These are phyloP conservation scores for Avena eriantha DNA, from an alignment of 176 grass and related monocot genomes.

Conservation along the genomic window DNA sequence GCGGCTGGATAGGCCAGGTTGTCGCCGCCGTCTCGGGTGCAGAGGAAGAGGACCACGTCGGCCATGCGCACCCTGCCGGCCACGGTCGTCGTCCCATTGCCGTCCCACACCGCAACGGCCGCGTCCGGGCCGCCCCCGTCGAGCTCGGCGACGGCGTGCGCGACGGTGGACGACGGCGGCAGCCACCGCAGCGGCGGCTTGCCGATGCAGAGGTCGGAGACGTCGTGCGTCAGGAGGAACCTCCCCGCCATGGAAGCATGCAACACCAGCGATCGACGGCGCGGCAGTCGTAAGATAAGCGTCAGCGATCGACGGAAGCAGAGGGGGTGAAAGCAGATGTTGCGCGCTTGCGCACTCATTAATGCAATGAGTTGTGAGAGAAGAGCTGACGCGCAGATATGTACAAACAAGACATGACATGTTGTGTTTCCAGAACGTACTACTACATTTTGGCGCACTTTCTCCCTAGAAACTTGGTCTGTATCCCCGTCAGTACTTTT, in stretches of 20 bases:
- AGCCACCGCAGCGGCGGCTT: constrained; percentile 73
- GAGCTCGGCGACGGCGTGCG: constrained; percentile 48
- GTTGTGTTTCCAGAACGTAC: neutral
- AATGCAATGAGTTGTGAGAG: too few species aligned
- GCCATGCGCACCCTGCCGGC: constrained; percentile 56
- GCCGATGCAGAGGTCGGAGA: constrained; percentile 97
- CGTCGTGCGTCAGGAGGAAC: constrained; percentile 53
- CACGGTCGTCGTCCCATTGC: neutral
- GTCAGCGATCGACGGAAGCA: neutral
- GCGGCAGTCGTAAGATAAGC: neutral
- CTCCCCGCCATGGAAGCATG: constrained; percentile 55
- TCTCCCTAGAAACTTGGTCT: neutral
- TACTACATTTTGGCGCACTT: neutral
- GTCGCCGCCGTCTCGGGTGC: neutral
- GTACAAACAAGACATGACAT: neutral
- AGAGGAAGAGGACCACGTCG: constrained; percentile 78
- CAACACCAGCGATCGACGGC: neutral
- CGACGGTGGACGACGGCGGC: constrained; percentile 48
- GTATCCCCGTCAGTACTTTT: neutral
- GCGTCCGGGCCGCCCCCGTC: neutral
- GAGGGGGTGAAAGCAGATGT: neutral
- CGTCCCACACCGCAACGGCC: constrained; percentile 57
- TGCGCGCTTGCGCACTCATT: too few species aligned
- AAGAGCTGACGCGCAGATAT: neutral
- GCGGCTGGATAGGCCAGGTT: constrained; percentile 47